A percentile compares a stretch with the other conserved stretches of the same genome.
Conservation (phyloP, 768 basidiomycete genomes). For the Phylloporus rhodoxanthus region DNA sequence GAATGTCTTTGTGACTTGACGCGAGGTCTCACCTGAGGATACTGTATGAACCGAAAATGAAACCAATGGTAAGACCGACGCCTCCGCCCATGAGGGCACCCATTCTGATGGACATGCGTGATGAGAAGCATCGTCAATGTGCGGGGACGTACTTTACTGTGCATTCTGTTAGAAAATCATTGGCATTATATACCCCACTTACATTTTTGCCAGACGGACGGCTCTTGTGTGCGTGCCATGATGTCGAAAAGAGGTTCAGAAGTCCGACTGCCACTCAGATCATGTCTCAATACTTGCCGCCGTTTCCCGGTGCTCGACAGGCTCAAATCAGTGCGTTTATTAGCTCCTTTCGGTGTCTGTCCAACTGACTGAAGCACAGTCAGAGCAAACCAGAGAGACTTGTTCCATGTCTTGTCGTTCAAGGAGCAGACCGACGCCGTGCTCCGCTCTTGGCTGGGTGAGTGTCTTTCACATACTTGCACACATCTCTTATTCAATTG, state of each 20-base stretch:
- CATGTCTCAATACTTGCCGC: slow-evolving; percentile 29
- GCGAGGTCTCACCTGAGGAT: slow-evolving; percentile 67
- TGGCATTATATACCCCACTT: slow-evolving; percentile 21
- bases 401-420: slow-evolving; percentile 69
- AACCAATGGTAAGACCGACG: slow-evolving; percentile 94
- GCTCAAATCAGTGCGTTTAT: slow-evolving; percentile 76
- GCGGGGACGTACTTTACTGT: slow-evolving; percentile 53
- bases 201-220: slow-evolving; percentile 76
- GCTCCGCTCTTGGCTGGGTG: slow-evolving; percentile 74
- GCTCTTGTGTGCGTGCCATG: slow-evolving; percentile 40
- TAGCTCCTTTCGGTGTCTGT: background rate
- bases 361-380: slow-evolving; percentile 40
- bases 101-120: slow-evolving; percentile 52
- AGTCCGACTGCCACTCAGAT: slow-evolving; percentile 2
- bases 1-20: background rate
- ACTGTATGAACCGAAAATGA: slow-evolving; percentile 92
- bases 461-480: slow-evolving; percentile 12
- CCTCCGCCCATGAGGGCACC: slow-evolving; percentile 89
- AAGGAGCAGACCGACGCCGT: slow-evolving; percentile 72
- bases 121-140: slow-evolving; percentile 2
- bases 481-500: slow-evolving; percentile 8
- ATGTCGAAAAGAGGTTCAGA: slow-evolving; percentile 9
- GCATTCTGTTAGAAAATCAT: slow-evolving; percentile 9
- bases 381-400: slow-evolving; percentile 78
- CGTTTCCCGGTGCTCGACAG: slow-evolving; percentile 73